phyloP scores from a whole-genome alignment of 2,329 filamentous ascomycete species.

The Xylaria sp. region DNA sequence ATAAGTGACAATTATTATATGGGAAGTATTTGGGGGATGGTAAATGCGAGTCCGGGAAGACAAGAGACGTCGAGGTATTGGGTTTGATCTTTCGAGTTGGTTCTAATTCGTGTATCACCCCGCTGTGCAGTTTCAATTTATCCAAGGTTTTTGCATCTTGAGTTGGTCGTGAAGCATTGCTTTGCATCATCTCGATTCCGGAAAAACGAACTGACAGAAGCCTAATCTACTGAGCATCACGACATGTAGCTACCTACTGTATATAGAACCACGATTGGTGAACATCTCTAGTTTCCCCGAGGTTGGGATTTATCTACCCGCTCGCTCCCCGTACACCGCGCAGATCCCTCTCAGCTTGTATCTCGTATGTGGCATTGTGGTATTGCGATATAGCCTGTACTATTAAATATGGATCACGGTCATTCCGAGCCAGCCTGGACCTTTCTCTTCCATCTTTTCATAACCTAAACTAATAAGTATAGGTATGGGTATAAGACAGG shows the following conservation, averaged over 20 bases:
- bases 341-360: not conserved
- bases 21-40: not conserved
- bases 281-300: not conserved
- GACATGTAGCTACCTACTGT: not conserved
- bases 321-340: not conserved
- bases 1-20: not conserved
- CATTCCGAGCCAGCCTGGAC: not conserved
- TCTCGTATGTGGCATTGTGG: not conserved
- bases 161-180: not conserved
- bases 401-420: not conserved
- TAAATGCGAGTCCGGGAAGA: not conserved
- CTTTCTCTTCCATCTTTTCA: not conserved
- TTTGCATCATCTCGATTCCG: not conserved
- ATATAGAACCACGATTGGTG: not conserved
- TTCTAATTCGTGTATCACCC: not conserved
- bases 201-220: not conserved
- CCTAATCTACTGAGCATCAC: not conserved
- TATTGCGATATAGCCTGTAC: not conserved
- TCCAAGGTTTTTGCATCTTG: not conserved
- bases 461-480: not conserved
- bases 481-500: no score
- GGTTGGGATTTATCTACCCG: not conserved
- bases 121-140: not conserved
- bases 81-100: not conserved
- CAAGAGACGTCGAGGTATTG: not conserved